phyloP scores from a whole-genome alignment of 2,329 filamentous ascomycete species.

The Setomelanomma holmii region DNA sequence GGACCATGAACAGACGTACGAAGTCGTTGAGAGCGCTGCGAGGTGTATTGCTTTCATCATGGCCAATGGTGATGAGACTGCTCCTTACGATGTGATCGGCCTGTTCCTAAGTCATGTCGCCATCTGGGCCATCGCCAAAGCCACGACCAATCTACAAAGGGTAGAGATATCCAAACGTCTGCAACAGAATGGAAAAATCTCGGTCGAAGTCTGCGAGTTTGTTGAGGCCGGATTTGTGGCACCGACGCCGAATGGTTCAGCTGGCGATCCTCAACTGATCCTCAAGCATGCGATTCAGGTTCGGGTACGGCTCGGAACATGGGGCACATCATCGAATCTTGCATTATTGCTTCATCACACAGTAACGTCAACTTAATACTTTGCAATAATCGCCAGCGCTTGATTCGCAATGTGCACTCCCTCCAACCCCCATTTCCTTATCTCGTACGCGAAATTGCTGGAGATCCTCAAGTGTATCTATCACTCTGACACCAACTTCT shows the following conservation, averaged over 20 bases:
- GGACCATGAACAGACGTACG: not conserved
- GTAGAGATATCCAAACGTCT: not conserved
- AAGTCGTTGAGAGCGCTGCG: not conserved
- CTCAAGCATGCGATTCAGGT: conserved; percentile 11
- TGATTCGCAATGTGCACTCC: too few relatives aligned
- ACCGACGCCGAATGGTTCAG: not conserved
- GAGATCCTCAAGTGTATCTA: too few relatives aligned
- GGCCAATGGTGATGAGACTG: not conserved
- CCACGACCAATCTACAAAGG: not conserved
- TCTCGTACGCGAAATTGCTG: too few relatives aligned
- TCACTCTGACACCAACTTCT: too few relatives aligned
- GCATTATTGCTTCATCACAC: not conserved
- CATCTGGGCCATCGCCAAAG: conserved; percentile 6
- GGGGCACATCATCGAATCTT: conserved; percentile 4
- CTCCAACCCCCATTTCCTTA: too few relatives aligned
- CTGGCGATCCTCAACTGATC: conserved; percentile 1
- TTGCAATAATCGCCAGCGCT: too few relatives aligned
- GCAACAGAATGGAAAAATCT: not conserved
- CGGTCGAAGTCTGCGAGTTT: not conserved
- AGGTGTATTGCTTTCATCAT: conserved; percentile 7
- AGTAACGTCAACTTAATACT: not conserved
- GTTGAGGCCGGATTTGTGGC: not conserved
- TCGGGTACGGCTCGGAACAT: conserved; percentile 7
- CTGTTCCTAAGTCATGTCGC: conserved; percentile 9
- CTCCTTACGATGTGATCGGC: conserved; percentile 7